phyloP scores from a whole-genome alignment of 2,329 filamentous ascomycete genomes.

The Teratosphaeria viscida region DNA sequence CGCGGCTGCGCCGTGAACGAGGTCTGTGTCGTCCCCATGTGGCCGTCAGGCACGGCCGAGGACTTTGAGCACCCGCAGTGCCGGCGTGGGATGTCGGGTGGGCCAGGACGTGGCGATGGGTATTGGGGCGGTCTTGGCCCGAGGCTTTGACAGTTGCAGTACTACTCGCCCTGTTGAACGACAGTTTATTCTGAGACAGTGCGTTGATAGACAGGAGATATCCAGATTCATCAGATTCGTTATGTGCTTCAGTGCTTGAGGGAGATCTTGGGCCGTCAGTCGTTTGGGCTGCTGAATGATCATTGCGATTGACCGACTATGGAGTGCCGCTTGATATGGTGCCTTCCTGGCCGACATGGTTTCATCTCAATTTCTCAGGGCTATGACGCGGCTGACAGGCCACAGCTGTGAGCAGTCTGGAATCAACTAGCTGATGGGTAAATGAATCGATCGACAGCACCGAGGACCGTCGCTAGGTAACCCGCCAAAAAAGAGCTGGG shows the following conservation, averaged over 20 bases:
- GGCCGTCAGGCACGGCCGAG: slow-evolving; percentile 46
- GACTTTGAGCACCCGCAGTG: slow-evolving; percentile 46
- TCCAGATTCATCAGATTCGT: neutral
- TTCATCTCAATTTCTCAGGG: too few species aligned
- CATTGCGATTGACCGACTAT: too few species aligned
- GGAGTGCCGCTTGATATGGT: too few species aligned
- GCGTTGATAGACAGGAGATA: neutral
- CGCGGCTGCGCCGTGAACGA: slow-evolving; percentile 44
- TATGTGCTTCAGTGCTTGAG: neutral
- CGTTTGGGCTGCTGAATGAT: too few species aligned
- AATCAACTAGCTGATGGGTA: too few species aligned
- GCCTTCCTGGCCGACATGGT: too few species aligned
- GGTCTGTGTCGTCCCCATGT: slow-evolving; percentile 53
- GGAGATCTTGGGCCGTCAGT: neutral
- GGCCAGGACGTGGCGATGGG: slow-evolving; percentile 1
- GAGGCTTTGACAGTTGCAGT: neutral
- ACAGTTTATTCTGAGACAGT: neutral
- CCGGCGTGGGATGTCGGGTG: slow-evolving; percentile 16
- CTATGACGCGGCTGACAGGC: too few species aligned
- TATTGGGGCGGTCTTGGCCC: slow-evolving; percentile 15
- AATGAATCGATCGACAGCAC: too few species aligned
- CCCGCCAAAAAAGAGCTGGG: neutral
- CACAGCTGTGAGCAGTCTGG: too few species aligned
- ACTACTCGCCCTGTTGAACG: neutral
- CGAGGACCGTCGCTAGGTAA: too few species aligned